phyloP scores from a whole-genome alignment of 192 early-diverging fungal species.

The Entophlyctis luteolus region DNA sequence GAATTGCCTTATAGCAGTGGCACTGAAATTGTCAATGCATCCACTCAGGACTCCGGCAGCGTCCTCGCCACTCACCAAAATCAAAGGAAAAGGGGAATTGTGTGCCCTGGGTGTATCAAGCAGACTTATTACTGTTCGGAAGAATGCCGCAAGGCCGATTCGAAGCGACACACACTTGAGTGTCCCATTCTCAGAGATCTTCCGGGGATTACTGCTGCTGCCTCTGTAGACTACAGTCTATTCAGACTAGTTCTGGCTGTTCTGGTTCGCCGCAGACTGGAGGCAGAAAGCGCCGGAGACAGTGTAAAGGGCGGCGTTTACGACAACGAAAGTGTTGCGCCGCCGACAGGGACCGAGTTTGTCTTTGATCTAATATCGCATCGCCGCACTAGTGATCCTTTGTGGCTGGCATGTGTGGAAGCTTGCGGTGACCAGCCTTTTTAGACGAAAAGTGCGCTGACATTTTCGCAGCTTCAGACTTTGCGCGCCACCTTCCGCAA shows the following conservation, averaged over 20 bases:
- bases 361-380: constrained; percentile 33
- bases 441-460: background rate
- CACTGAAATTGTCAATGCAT: background rate
- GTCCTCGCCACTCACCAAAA: background rate
- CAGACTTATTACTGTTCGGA: constrained; percentile 51
- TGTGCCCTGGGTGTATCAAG: constrained; percentile 8
- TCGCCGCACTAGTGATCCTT: constrained; percentile 14
- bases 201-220: constrained; percentile 30
- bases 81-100: constrained; percentile 21
- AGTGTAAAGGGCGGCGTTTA: background rate
- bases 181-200: constrained; percentile 29
- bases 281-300: background rate
- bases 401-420: constrained; percentile 30
- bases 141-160: constrained; percentile 42
- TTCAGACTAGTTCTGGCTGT: constrained; percentile 34
- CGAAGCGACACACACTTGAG: constrained; percentile 25
- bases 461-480: constrained; percentile 12
- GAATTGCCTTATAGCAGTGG: no score
- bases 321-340: background rate
- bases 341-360: constrained; percentile 2
- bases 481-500: constrained; percentile 1
- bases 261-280: background rate
- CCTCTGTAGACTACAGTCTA: constrained; percentile 33
- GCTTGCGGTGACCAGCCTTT: constrained; percentile 1
- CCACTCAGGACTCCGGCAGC: background rate